These are phyloP conservation scores for Diutina mesorugosa DNA, from an alignment of 1,139 yeast genomes.

Conservation along the genomic window DNA sequence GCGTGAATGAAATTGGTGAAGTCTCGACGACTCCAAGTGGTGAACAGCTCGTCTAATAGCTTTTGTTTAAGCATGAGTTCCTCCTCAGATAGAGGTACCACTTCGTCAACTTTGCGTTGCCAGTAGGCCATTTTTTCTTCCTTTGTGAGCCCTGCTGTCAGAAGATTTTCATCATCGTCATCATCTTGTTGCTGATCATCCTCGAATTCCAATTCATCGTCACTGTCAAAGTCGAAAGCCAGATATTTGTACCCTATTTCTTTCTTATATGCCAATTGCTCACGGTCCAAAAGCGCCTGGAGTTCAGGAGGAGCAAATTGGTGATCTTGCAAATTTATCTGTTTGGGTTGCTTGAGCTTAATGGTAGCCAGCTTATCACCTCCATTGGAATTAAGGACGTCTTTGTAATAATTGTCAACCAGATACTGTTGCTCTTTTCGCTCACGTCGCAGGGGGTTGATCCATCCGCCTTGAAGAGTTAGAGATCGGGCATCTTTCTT, in stretches of 20 bases:
- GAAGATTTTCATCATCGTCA: slow-evolving; percentile 31
- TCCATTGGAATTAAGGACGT: slow-evolving; percentile 37
- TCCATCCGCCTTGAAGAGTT: slow-evolving; percentile 43
- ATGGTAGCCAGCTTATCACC: slow-evolving; percentile 6
- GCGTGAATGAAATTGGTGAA: slow-evolving; percentile 77
- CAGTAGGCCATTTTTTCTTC: slow-evolving; percentile 36
- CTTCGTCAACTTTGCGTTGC: slow-evolving; percentile 57
- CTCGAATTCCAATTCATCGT: slow-evolving; percentile 39
- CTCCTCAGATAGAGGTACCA: slow-evolving; percentile 63
- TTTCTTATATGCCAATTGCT: slow-evolving; percentile 64
- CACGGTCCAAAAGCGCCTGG: slow-evolving; percentile 57
- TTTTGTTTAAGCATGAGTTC: slow-evolving; percentile 54
- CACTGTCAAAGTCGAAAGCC: slow-evolving; percentile 36
- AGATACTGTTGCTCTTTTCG: slow-evolving; percentile 83
- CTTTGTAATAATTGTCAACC: slow-evolving; percentile 79
- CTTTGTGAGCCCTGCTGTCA: slow-evolving; percentile 20
- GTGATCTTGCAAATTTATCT: slow-evolving; percentile 66
- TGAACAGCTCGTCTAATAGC: slow-evolving; percentile 54
- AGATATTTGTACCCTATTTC: slow-evolving; percentile 62
- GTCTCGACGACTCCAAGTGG: slow-evolving; percentile 79
- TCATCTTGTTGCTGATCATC: slow-evolving; percentile 28
- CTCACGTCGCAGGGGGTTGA: slow-evolving; percentile 82
- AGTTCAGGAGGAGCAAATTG: slow-evolving; percentile 73
- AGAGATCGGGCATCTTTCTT: slow-evolving; percentile 36
- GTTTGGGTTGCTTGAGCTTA: slow-evolving; percentile 61